Evolutionary conservation across 257 asterid genomes (phyloP), one percentile per base, ranked within the genome.

Genomic region (Rehmannia glutinosa): DNA sequence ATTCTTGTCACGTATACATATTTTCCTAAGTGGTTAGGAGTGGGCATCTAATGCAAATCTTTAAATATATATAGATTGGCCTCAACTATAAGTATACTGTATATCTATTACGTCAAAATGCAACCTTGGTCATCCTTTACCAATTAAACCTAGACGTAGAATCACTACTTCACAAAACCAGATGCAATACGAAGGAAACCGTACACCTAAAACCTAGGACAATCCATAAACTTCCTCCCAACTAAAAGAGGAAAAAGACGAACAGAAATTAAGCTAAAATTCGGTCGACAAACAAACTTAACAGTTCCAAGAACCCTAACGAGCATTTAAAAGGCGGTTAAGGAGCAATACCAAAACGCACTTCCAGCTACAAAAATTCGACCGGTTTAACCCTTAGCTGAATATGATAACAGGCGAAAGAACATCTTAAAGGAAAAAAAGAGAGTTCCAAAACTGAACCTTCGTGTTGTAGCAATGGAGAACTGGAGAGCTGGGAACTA

Each of bases 401-500:
- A 54, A 53, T 24, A 66, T 2, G 8, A 20, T n/a, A 19, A 32
- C 5, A 9, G 30, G 25, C 15, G 11, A 17, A 28, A 52, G 1
- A 24, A 23, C 53, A 47, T 13, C 8, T 46, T 6, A 5, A 32
- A 30, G 17, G 7, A 2, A 1, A 28, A 11, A 54, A 13, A n/a
- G n/a, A n/a, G n/a, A n/a, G n/a, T n/a, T n/a, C n/a, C n/a, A n/a
- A n/a, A n/a, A n/a, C n/a, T 28, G 47, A 42, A 42, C 73, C 65
- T 55, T 54, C 5, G 13, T 20, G 49, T n/a, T 11, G 50, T 16
- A 10, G 72, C 8, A 41, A 19, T 1, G 30, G 39, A 52, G 63
- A 36, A 33, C 10, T 27, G 55, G 54, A 51, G 72, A 20, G 62
- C 7, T 6, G 62, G 52, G 64, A n/a, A 52, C 36, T 53, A 55